Percentiles rank a stretch among this genome's conserved stretches.
Conservation (phyloP, 345 rosid genomes). For the Geranium brycei region DNA sequence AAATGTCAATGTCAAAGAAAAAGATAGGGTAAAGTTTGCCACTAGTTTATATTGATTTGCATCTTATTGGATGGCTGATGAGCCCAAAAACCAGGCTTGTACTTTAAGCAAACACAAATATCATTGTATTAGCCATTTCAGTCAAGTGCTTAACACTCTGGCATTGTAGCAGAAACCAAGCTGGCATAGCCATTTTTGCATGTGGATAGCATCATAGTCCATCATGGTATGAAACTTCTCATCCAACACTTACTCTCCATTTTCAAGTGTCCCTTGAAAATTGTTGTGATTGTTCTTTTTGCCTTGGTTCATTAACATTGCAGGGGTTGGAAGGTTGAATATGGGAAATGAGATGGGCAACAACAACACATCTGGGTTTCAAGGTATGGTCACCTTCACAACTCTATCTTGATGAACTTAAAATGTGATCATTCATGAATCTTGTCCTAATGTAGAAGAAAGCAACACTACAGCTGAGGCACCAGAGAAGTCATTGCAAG, state of each 20-base stretch:
- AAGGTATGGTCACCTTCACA: slow-evolving; percentile 12
- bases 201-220: slow-evolving; percentile 25
- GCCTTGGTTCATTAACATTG: slow-evolving; percentile 16
- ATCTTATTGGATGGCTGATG: background rate
- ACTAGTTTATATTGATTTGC: background rate
- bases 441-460: slow-evolving; percentile 16
- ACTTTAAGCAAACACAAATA: background rate
- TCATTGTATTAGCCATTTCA: background rate
- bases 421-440: background rate
- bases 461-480: slow-evolving; percentile 6
- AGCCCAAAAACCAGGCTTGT: background rate
- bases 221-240: slow-evolving; percentile 20
- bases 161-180: slow-evolving; percentile 16
- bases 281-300: slow-evolving; percentile 7
- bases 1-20: too few relatives aligned
- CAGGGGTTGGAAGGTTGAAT: slow-evolving; percentile 24
- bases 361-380: slow-evolving; percentile 36
- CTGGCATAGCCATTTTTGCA: slow-evolving; percentile 17
- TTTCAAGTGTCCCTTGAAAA: background rate
- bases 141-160: slow-evolving; percentile 22
- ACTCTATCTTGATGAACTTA: background rate
- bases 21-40: background rate
- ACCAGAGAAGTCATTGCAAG: slow-evolving; percentile 10
- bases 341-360: slow-evolving; percentile 53
- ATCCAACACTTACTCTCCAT: background rate